These are phyloP conservation scores for Potentilla sterilis DNA, from an alignment of 306 rosid genomes.

Conservation along the genomic window DNA sequence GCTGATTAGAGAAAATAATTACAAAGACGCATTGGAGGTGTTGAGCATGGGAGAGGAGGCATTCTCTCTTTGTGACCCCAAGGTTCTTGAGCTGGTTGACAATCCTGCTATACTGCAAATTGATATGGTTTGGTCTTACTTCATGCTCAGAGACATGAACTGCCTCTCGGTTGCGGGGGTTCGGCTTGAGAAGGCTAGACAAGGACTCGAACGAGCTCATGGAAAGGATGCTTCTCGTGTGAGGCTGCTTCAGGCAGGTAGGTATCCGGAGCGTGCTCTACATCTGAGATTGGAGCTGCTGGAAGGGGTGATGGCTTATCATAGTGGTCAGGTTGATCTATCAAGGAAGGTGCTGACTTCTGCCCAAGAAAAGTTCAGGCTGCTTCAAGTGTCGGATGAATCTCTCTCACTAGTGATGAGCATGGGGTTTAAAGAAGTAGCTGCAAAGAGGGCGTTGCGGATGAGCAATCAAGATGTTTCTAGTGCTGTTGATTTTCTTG, in stretches of 20 bases:
- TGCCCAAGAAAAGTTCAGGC: constrained; percentile 54
- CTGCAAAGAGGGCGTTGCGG: constrained; percentile 73
- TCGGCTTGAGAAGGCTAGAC: constrained; percentile 75
- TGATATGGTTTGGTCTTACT: constrained; percentile 98
- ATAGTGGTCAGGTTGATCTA: constrained; percentile 63
- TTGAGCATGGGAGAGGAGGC: constrained; percentile 90
- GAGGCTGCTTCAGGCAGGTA: constrained; percentile 69
- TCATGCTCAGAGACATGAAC: constrained; percentile 79
- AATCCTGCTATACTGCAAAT: constrained; percentile 87
- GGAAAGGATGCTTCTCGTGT: constrained; percentile 80
- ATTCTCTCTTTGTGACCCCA: constrained; percentile 81
- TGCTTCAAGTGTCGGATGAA: constrained; percentile 84
- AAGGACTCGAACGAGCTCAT: constrained; percentile 68
- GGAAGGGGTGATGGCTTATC: constrained; percentile 93
- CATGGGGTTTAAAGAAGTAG: constrained; percentile 74
- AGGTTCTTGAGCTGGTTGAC: constrained; percentile 77
- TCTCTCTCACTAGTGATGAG: constrained; percentile 77
- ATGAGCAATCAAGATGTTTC: constrained; percentile 86
- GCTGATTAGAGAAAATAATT: constrained; percentile 47
- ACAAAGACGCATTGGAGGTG: constrained; percentile 78
- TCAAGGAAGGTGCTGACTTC: constrained; percentile 54
- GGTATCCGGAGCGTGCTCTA: constrained; percentile 84
- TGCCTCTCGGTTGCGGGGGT: constrained; percentile 77
- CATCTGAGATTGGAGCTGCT: constrained; percentile 82
- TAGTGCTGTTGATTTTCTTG: constrained; percentile 78